Evolutionary conservation across 495 filamentous ascomycete genomes (phyloP).

Genomic region (Oleoguttula mirabilis): DNA sequence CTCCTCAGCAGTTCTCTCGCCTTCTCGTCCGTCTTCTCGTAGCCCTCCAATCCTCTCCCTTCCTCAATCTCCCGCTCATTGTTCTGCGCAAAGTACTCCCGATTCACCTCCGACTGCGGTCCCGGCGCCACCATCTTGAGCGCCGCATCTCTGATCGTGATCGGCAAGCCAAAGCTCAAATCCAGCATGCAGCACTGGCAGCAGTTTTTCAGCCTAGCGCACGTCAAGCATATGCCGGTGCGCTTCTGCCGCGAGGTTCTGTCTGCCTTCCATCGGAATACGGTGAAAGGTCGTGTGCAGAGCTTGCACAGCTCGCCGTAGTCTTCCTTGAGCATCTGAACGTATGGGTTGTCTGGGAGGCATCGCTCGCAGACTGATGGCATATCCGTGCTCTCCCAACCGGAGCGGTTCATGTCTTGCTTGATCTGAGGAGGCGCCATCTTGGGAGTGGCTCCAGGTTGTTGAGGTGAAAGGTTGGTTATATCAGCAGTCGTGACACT

Average conservation of each 20-base stretch:
- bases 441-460: too few species aligned
- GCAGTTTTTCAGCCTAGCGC: constrained; percentile 89
- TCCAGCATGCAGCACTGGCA: constrained; percentile 99
- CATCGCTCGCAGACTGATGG: constrained; percentile 62
- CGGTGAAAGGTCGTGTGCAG: constrained; percentile 90
- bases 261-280: constrained; percentile 90
- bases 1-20: constrained; percentile 74
- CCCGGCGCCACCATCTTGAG: constrained; percentile 94
- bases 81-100: constrained; percentile 94
- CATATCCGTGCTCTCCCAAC: constrained; percentile 87
- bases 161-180: constrained; percentile 85
- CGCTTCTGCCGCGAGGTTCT: constrained; percentile 76
- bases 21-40: constrained; percentile 95
- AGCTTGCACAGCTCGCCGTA: constrained; percentile 68
- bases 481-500: too few species aligned
- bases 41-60: constrained; percentile 68
- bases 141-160: constrained; percentile 88
- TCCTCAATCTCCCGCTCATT: constrained; percentile 93
- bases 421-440: constrained; percentile 75
- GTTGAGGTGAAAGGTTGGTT: too few species aligned
- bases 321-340: constrained; percentile 97
- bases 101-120: constrained; percentile 78
- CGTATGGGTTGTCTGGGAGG: constrained; percentile 91
- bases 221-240: constrained; percentile 89
- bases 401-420: constrained; percentile 90